Base-by-base conservation (phyloP, 2,329 filamentous ascomycete species). In the Hypoxylon sp. region DNA sequence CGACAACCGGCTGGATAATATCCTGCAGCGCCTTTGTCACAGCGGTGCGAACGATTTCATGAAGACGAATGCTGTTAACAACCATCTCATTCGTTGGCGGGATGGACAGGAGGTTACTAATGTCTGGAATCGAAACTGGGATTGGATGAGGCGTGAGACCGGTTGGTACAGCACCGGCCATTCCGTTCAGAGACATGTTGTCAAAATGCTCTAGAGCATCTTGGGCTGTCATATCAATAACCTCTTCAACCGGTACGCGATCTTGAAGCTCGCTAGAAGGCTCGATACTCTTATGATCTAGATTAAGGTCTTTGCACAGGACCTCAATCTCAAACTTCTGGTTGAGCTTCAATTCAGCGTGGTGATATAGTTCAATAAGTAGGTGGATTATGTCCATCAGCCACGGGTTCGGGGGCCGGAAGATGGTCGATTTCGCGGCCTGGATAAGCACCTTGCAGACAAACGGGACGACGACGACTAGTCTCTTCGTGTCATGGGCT, bases 291-390 rank as follows among this genome's bases (percentile, higher is more conserved):
- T 97, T 97, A 80, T 97, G 92, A 69, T 98, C 94, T n/a, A 98
- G 85, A 60, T 91, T 91, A 14, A 99, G 84, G 11, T 94, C 94
- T 77, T 97, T 97, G 84, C 94, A 99, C 23, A 99, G 86, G 25
- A 99, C 94, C 80, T 99, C 96, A 63, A 99, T 98, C 79, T 99
- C 96, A 74, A 99, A 99, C 75, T 98, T 99, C 56, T 97, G 90
- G 73, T 98, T 98, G 38, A 99, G 87, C 79, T 98, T 98, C 61
- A 99, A 84, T 74, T 98, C 95, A 13, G 93, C 93, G 75, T 92
- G 92, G 75, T 97, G 91, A 76, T 99, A 99, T 3, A 99, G 86
- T 76, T 99, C 97, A 74, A 97, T 93, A 36, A 99, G 86, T 6
- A 98, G 84, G 70, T 93, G 89, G 60, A 99, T 89, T 59, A 99